These are phyloP conservation scores for Sporobolomyces roseus DNA, from an alignment of 768 basidiomycete genomes.

Conservation along the genomic window DNA sequence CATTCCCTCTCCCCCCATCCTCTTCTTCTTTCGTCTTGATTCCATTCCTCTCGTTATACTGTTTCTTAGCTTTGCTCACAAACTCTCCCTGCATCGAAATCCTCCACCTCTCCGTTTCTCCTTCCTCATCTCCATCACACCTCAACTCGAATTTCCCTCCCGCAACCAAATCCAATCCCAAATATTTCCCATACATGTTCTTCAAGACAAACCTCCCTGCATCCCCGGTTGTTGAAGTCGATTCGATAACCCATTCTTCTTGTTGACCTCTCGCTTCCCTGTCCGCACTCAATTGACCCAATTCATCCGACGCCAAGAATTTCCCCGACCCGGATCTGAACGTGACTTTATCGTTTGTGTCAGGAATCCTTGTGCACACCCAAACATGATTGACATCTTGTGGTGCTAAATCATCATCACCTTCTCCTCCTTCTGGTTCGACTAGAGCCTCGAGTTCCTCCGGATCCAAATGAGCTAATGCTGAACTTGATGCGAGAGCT, in stretches of 20 bases:
- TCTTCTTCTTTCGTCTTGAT: conserved; percentile 49
- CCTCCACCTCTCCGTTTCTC: conserved; percentile 80
- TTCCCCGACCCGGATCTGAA: conserved; percentile 73
- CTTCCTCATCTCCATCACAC: conserved; percentile 71
- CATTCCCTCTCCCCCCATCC: conserved; percentile 13
- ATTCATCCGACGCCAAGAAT: conserved; percentile 80
- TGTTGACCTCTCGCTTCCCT: conserved; percentile 86
- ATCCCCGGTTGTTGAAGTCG: neutral
- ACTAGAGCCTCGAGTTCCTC: conserved; percentile 41
- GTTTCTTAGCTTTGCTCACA: conserved; percentile 74
- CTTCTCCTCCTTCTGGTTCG: neutral
- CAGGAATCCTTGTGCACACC: conserved; percentile 82
- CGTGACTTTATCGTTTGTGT: conserved; percentile 71
- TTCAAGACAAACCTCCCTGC: conserved; percentile 59
- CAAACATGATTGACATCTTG: conserved; percentile 83
- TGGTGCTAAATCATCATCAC: conserved; percentile 50
- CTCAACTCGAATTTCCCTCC: conserved; percentile 72
- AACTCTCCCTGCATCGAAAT: conserved; percentile 86
- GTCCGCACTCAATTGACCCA: conserved; percentile 77
- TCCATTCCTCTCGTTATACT: conserved; percentile 64
- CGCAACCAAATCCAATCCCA: conserved; percentile 78
- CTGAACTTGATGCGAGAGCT: neutral
- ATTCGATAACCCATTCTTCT: conserved; percentile 85
- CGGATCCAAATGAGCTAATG: conserved; percentile 22
- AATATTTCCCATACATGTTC: conserved; percentile 84